Percentiles rank a stretch among this genome's conserved stretches.
phyloP scores from a whole-genome alignment of 208 protist genomes.

The Leishmania martiniquensis region DNA sequence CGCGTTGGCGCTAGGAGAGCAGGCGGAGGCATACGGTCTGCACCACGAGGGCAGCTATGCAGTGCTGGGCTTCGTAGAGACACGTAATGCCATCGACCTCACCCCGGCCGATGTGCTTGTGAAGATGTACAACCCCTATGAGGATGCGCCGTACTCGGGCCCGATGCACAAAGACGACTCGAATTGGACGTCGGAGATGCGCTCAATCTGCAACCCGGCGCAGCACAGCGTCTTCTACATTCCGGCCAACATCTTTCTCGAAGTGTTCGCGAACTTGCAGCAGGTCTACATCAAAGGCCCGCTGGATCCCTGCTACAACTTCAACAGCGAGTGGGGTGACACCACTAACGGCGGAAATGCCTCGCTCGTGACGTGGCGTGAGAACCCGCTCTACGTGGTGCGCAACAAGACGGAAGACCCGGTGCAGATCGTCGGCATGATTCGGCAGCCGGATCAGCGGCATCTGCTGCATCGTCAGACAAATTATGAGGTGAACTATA shows the following conservation, averaged over 20 bases:
- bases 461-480: conserved; percentile 67
- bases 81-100: conserved; percentile 43
- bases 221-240: conserved; percentile 66
- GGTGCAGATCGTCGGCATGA: conserved; percentile 75
- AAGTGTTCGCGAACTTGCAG: conserved; percentile 59
- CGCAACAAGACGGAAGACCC: conserved; percentile 46
- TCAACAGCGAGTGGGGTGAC: conserved; percentile 79
- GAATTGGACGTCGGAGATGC: conserved; percentile 54
- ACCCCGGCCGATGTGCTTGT: conserved; percentile 59
- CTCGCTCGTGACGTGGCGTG: conserved; percentile 63
- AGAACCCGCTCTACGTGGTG: conserved; percentile 76
- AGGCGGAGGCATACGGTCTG: conserved; percentile 51
- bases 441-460: conserved; percentile 80
- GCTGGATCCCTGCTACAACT: conserved; percentile 46
- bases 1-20: conserved; percentile 49
- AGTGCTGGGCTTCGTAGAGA: conserved; percentile 55
- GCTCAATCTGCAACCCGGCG: conserved; percentile 38
- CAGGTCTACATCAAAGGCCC: conserved; percentile 44
- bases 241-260: conserved; percentile 52
- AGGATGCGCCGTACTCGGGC: conserved; percentile 55
- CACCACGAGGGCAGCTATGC: conserved; percentile 62
- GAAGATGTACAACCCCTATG: conserved; percentile 78
- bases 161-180: conserved; percentile 66
- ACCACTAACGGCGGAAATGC: conserved; percentile 67
- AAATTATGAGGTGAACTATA: conserved; percentile 70